A percentile compares a stretch with the other conserved stretches of the same genome.
Conservation (phyloP, 192 early-diverging fungal genomes). For the Gigaspora rosea region DNA sequence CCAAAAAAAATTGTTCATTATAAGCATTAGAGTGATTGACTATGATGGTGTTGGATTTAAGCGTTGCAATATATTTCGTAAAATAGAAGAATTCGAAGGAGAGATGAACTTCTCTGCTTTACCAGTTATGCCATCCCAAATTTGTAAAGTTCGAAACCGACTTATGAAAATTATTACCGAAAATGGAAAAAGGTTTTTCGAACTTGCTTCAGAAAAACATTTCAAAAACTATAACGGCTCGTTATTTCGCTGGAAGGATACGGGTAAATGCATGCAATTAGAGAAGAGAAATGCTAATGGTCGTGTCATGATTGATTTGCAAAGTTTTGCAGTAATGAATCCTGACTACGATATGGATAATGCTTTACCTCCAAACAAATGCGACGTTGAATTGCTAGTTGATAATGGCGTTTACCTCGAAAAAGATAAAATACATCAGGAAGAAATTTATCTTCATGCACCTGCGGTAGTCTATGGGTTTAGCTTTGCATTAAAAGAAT, state of each 20-base stretch:
- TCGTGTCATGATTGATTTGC: not conserved
- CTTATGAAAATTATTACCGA: not conserved
- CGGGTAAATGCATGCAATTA: not conserved
- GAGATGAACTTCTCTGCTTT: not conserved
- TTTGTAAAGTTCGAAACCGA: not conserved
- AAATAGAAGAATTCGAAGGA: not conserved
- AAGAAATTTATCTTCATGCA: not conserved
- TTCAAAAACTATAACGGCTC: not conserved
- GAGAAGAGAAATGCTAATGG: not conserved
- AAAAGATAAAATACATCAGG: not conserved
- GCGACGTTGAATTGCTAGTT: not conserved
- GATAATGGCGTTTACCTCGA: not conserved
- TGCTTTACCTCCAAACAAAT: not conserved
- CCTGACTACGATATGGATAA: not conserved
- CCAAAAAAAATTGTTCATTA: not conserved
- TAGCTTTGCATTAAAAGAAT: not conserved
- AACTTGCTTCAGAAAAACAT: not conserved
- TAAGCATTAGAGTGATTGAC: not conserved
- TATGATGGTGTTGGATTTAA: not conserved
- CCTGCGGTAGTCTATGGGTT: constrained; percentile 2
- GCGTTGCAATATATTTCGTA: not conserved
- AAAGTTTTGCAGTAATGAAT: constrained; percentile 1
- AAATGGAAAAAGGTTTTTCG: not conserved
- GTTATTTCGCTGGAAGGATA: not conserved
- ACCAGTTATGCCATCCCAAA: not conserved